Percentiles rank a stretch among this genome's conserved stretches.
phyloP scores from a whole-genome alignment of 2,329 filamentous ascomycete species.

The Alternaria sp. region DNA sequence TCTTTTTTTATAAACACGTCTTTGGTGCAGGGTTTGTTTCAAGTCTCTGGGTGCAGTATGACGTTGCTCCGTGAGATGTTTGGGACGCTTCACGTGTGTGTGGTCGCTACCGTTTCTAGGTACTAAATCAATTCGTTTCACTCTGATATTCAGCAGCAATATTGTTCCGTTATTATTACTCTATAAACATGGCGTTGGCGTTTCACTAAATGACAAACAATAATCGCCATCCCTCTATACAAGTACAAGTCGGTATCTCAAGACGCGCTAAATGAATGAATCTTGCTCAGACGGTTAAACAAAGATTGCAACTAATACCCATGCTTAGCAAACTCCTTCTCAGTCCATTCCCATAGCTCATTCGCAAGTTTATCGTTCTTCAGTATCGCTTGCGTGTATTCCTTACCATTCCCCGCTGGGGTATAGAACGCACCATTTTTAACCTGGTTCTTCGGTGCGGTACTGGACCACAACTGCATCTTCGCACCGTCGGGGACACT shows the following conservation, averaged over 20 bases:
- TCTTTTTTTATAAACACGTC: background rate
- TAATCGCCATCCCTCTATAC: background rate
- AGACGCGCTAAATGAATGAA: background rate
- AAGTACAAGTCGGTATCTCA: background rate
- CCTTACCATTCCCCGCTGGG: conserved; percentile 42
- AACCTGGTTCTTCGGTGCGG: conserved; percentile 46
- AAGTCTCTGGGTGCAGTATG: background rate
- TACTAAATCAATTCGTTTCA: background rate
- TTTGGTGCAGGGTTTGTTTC: background rate
- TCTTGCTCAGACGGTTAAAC: background rate
- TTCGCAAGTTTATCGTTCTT: conserved; percentile 23
- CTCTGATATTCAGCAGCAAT: background rate
- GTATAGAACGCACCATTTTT: conserved; percentile 51
- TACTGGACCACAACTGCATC: conserved; percentile 54
- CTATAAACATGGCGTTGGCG: background rate
- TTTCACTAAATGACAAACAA: background rate
- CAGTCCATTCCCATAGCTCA: conserved; percentile 34
- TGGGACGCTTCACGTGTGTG: background rate
- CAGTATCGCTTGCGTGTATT: conserved; percentile 8
- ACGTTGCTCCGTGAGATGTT: background rate
- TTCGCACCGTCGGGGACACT: conserved; percentile 33
- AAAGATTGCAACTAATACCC: background rate
- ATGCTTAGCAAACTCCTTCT: conserved; percentile 25
- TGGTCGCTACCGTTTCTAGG: background rate
- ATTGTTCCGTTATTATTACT: background rate